Conservation (phyloP, 306 rosid species). For the Cicer bijugum region DNA sequence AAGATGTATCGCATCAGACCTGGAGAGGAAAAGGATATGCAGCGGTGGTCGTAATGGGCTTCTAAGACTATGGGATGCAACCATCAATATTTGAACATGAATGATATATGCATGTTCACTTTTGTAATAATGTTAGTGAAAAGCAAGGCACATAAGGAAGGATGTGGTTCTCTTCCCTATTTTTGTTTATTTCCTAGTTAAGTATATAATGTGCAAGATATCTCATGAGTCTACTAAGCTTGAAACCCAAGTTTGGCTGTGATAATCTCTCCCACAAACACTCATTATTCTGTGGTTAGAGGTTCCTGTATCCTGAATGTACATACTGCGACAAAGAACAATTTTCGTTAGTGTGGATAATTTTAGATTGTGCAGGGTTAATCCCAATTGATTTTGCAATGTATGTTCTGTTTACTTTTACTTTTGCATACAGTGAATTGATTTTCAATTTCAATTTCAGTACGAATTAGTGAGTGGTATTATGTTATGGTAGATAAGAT, state of each 20-base stretch:
- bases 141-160: constrained; percentile 29
- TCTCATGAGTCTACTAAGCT: constrained; percentile 30
- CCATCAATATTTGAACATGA: constrained; percentile 73
- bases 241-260: constrained; percentile 36
- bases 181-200: constrained; percentile 37
- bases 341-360: constrained; percentile 33
- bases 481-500: too few species aligned
- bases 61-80: constrained; percentile 98
- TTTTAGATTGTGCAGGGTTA: constrained; percentile 18
- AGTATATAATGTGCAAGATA: constrained; percentile 40
- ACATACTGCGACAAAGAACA: constrained; percentile 42
- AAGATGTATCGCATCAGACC: constrained; percentile 81
- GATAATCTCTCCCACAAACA: constrained; percentile 8
- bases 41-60: constrained; percentile 96
- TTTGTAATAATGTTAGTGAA: constrained; percentile 35
- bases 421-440: neutral
- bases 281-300: constrained; percentile 36
- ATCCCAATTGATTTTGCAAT: constrained; percentile 19
- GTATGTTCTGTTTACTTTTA: neutral
- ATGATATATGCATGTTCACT: constrained; percentile 23
- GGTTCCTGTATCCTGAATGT: constrained; percentile 41
- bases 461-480: too few species aligned
- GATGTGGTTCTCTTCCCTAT: constrained; percentile 9
- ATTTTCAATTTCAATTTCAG: too few species aligned
- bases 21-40: constrained; percentile 97